These are phyloP conservation scores for Ilyonectria robusta DNA, from an alignment of 2,329 filamentous ascomycete species.

Conservation along the genomic window DNA sequence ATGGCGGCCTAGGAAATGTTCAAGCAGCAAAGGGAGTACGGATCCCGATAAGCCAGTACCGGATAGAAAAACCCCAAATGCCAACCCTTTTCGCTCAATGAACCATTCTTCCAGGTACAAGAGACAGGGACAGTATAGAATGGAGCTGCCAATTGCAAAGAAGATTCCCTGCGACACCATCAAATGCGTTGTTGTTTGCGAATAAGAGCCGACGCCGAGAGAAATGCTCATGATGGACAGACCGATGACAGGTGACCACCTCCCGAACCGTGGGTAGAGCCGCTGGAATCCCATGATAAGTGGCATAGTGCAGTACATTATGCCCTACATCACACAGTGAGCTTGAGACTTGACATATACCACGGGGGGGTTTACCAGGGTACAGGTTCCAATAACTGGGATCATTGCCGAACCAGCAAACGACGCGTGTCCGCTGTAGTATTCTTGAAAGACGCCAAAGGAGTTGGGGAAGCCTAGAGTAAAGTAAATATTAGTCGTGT, in stretches of 20 bases:
- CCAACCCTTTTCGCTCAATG: constrained; percentile 2
- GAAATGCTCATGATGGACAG: constrained; percentile 8
- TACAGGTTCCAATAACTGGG: constrained; percentile 13
- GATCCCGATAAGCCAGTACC: background rate
- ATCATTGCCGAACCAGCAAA: constrained; percentile 13
- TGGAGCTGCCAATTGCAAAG: constrained; percentile 3
- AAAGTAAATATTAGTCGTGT: background rate
- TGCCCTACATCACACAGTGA: background rate
- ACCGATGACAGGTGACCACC: constrained; percentile 8
- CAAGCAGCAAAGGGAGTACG: constrained; percentile 8
- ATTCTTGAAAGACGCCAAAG: constrained; percentile 28
- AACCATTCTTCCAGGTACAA: constrained; percentile 17
- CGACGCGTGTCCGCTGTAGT: constrained; percentile 17
- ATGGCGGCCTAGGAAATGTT: constrained; percentile 1
- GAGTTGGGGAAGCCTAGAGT: constrained; percentile 17
- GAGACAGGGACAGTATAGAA: constrained; percentile 5
- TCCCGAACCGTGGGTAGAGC: background rate
- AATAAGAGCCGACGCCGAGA: constrained; percentile 12
- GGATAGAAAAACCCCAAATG: constrained; percentile 3
- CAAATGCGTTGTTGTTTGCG: background rate
- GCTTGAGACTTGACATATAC: background rate
- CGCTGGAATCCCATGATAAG: constrained; percentile 6
- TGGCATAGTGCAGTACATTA: constrained; percentile 4
- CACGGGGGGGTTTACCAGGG: background rate
- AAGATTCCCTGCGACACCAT: constrained; percentile 8